Conservation (phyloP, 2,329 filamentous ascomycete genomes). For the Microcyclospora pomicola region DNA sequence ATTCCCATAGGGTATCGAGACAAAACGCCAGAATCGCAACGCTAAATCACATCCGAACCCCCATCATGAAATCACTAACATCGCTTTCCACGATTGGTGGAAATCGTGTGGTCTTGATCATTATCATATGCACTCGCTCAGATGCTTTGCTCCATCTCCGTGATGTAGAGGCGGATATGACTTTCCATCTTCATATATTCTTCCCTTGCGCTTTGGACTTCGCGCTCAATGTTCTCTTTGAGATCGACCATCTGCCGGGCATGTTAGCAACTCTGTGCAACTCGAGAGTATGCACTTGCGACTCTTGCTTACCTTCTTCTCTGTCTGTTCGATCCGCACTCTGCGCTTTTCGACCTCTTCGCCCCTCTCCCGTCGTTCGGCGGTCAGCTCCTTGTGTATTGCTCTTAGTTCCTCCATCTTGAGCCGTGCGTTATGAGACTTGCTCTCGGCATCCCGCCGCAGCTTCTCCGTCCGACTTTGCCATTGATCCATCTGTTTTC, state of each 20-base stretch:
- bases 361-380: conserved; percentile 74
- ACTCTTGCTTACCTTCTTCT: conserved; percentile 68
- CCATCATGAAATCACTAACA: no score
- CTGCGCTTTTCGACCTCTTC: conserved; percentile 84
- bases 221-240: conserved; percentile 92
- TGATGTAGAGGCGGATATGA: conserved; percentile 95
- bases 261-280: conserved; percentile 9
- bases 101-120: no score
- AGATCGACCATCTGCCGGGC: conserved; percentile 73
- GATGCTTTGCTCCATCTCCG: conserved; percentile 92
- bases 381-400: conserved; percentile 65
- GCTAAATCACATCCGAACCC: no score
- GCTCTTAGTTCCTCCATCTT: conserved; percentile 82
- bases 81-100: no score
- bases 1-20: no score
- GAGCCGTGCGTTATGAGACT: conserved; percentile 65
- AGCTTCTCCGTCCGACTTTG: conserved; percentile 75
- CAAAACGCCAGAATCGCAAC: no score
- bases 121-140: conserved; percentile 6
- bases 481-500: conserved; percentile 74
- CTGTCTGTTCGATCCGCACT: conserved; percentile 92
- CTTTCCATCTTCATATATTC: conserved; percentile 97
- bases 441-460: conserved; percentile 64
- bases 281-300: background rate
- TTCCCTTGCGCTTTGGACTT: conserved; percentile 78